Evolutionary conservation across 2,329 filamentous ascomycete genomes (phyloP), one percentile per base, ranked within the genome.

Genomic region (Leptographium procerum): DNA sequence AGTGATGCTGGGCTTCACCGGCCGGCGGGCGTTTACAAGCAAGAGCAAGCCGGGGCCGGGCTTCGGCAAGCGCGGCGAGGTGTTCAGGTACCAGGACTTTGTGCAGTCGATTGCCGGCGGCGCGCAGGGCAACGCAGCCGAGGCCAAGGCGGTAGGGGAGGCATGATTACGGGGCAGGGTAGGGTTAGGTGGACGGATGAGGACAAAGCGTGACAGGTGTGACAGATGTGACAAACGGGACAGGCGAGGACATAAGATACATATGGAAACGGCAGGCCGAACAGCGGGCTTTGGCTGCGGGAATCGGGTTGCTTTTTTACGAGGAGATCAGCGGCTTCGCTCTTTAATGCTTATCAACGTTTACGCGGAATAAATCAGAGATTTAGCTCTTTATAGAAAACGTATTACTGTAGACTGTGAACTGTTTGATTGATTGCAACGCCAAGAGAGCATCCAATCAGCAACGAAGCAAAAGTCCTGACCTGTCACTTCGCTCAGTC

Each of bases 11-110:
- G 91, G 90, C 0, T 99, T 96, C 71, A 88, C 87, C 4, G 89
- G 89, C 0, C 80, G 90, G 59, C 81, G 89, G 61, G 90, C 89
- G 0, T 95, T 97, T 71, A 88, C 85, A 40, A 88, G 84, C 52
- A 89, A 86, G 65, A 76, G 71, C 66, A 76, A 75, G 70, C 70
- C 72, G 66, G 69, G 57, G 0, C 29, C 50, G 3, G 34, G 48
- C 36, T 62, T 85, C 67, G 72, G 79, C 59, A 87, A 85, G 67
- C 80, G 87, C 61, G 89, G 89, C 1, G 92, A 97, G 61, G 91
- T 97, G 0, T 97, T 99, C 72, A 83, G 85, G 67, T 99, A 97
- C 69, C 84, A 89, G 62, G 94, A 99, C 60, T 97, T 97, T 73
- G 89, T 97, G 62, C 81, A 78, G 62, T 86, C 81, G 29, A 75